Evolutionary conservation across 345 rosid genomes (phyloP).

Genomic region (Arabis alpina): DNA sequence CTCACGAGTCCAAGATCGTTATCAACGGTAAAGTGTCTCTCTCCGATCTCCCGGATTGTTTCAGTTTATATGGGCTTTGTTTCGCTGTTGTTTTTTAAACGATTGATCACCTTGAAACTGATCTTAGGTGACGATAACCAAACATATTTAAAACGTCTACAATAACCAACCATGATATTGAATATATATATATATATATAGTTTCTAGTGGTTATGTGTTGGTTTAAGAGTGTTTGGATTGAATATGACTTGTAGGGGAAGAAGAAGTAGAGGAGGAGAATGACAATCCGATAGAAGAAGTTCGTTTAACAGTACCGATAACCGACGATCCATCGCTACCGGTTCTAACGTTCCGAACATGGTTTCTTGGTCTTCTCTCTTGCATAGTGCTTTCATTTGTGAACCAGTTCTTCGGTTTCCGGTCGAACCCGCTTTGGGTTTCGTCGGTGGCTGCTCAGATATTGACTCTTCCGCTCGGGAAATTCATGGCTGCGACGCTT

Average conservation of each 20-base stretch:
- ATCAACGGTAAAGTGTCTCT: slow-evolving; percentile 33
- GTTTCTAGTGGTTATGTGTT: not conserved
- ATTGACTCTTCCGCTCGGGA: slow-evolving; percentile 52
- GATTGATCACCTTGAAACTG: too few relatives aligned
- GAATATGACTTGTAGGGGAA: slow-evolving; percentile 28
- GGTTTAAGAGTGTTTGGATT: not conserved
- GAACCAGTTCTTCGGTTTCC: slow-evolving; percentile 57
- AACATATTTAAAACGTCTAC: too few relatives aligned
- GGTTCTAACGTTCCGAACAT: slow-evolving; percentile 61
- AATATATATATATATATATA: too few relatives aligned
- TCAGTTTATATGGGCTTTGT: slow-evolving; percentile 11
- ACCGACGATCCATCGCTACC: slow-evolving; percentile 55
- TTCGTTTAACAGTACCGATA: slow-evolving; percentile 58
- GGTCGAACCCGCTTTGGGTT: slow-evolving; percentile 49
- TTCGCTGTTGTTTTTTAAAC: too few relatives aligned
- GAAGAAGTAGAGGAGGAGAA: slow-evolving; percentile 43
- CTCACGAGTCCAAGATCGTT: slow-evolving; percentile 38
- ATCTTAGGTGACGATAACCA: too few relatives aligned
- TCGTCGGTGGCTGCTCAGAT: slow-evolving; percentile 52
- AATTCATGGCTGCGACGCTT: slow-evolving; percentile 56
- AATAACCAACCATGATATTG: too few relatives aligned
- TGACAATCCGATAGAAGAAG: slow-evolving; percentile 64
- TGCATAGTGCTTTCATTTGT: slow-evolving; percentile 58
- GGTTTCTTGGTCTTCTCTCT: slow-evolving; percentile 53
- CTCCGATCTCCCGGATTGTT: not conserved